Evolutionary conservation across 2,329 filamentous ascomycete genomes (phyloP).

Genomic region (Clarireedia paspali): DNA sequence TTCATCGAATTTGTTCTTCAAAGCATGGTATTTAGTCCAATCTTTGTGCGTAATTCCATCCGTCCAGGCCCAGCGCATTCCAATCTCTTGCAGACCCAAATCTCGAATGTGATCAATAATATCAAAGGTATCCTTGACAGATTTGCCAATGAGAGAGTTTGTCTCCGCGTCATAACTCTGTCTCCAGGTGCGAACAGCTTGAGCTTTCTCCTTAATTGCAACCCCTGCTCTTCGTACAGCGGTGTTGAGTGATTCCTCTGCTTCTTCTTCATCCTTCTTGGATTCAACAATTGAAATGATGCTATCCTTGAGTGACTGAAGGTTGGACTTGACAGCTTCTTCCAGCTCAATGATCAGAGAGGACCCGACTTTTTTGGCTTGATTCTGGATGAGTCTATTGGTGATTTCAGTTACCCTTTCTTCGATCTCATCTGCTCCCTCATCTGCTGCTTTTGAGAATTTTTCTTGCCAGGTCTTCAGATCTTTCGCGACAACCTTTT

Average conservation of each 20-base stretch:
- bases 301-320: constrained; percentile 56
- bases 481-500: constrained; percentile 67
- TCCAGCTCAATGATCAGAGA: constrained; percentile 62
- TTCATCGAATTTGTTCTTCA: constrained; percentile 74
- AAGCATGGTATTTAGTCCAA: constrained; percentile 88
- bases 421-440: constrained; percentile 64
- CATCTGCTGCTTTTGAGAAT: constrained; percentile 77
- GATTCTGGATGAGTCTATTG: constrained; percentile 54
- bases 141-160: constrained; percentile 46
- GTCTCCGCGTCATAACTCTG: constrained; percentile 51
- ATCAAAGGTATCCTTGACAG: constrained; percentile 56
- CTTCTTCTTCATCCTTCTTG: constrained; percentile 38
- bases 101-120: constrained; percentile 63
- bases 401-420: constrained; percentile 64
- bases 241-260: constrained; percentile 42
- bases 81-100: constrained; percentile 64
- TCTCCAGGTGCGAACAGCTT: constrained; percentile 57
- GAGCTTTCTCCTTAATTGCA: constrained; percentile 55
- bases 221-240: constrained; percentile 51
- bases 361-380: constrained; percentile 58
- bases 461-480: constrained; percentile 81
- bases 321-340: constrained; percentile 54
- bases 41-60: constrained; percentile 95
- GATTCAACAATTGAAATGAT: constrained; percentile 56
- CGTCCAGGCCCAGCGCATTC: constrained; percentile 83